Base-by-base conservation (phyloP, 2,329 filamentous ascomycete species). In the Lachnellula occidentalis region DNA sequence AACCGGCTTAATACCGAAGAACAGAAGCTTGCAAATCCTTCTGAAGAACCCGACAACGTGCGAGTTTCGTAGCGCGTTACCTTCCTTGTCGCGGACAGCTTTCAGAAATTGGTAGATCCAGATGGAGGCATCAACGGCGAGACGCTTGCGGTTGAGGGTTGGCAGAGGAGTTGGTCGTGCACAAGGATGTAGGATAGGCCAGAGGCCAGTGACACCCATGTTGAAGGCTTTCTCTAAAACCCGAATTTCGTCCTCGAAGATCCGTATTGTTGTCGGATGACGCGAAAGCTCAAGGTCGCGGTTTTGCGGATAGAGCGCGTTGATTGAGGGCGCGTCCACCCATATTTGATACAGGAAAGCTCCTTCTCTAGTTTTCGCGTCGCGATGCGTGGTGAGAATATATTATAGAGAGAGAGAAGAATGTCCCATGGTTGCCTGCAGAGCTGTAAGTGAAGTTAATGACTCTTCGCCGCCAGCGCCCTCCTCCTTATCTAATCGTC, bases 51-150 rank as follows among this genome's bases (percentile, higher is more conserved):
- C 94, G 43, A 99, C 90, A 36, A 99, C 83, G 68, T 99, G 94
- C 31, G 90, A 92, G 74, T 96, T 99, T 60, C 92, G 90, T 50
- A 99, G 78, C 1, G 94, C 94, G 68, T 99, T 96, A 51, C 94
- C 94, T 73, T 99, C 94, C 68, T 97, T 96, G 74, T 99, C 94
- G 65, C 94, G 92, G 11, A 99, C 94, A 9, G 95, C 94, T 75
- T 99, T 99, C 65, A 99, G 83, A 68, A 99, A 99, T 69, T 99
- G 94, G 78, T 99, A 99, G 65, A 99, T 97, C 94, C 94, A 99
- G 70, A 99, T 99, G 12, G 92, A 96, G 55, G 95, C 94, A 74
- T 99, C 94, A 62, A 99, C 90, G 46, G 94, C 95, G 48, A 99
- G 87, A 15, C 94, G 90, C 74, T 96, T 96, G 64, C 88, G 90